These are phyloP conservation scores for Ehretia macrophylla DNA, from an alignment of 257 asterid species.

Conservation along the genomic window DNA sequence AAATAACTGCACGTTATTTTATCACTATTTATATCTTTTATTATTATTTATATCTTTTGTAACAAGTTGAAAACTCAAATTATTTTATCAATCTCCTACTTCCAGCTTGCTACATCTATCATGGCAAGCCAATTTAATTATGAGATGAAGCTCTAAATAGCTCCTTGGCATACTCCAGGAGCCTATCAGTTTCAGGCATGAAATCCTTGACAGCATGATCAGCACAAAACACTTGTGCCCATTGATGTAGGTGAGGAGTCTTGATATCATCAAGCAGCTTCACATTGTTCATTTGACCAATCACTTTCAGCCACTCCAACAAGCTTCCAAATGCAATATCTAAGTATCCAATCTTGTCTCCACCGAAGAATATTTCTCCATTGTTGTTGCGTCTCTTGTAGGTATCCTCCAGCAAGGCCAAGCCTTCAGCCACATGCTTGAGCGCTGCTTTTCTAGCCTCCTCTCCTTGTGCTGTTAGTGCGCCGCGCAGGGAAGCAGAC, in stretches of 20 bases:
- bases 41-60: no score
- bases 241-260: slow-evolving; percentile 41
- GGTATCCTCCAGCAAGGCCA: slow-evolving; percentile 46
- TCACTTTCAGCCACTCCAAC: slow-evolving; percentile 43
- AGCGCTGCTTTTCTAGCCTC: slow-evolving; percentile 25
- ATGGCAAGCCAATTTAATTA: neutral
- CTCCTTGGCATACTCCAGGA: slow-evolving; percentile 21
- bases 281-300: slow-evolving; percentile 18
- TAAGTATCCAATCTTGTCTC: slow-evolving; percentile 49
- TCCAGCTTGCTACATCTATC: no score
- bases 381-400: slow-evolving; percentile 39
- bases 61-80: no score
- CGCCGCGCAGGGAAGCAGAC: slow-evolving; percentile 40
- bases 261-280: slow-evolving; percentile 37
- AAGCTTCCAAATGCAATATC: slow-evolving; percentile 57
- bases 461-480: slow-evolving; percentile 33
- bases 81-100: no score
- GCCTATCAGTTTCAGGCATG: slow-evolving; percentile 43
- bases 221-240: slow-evolving; percentile 41
- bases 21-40: no score
- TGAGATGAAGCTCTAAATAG: slow-evolving; percentile 1
- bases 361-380: slow-evolving; percentile 49
- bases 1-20: no score
- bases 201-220: slow-evolving; percentile 42
- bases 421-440: slow-evolving; percentile 28